These are phyloP conservation scores for Euptelea pleiosperma DNA, from an alignment of 164 flowering plant species.

Conservation along the genomic window DNA sequence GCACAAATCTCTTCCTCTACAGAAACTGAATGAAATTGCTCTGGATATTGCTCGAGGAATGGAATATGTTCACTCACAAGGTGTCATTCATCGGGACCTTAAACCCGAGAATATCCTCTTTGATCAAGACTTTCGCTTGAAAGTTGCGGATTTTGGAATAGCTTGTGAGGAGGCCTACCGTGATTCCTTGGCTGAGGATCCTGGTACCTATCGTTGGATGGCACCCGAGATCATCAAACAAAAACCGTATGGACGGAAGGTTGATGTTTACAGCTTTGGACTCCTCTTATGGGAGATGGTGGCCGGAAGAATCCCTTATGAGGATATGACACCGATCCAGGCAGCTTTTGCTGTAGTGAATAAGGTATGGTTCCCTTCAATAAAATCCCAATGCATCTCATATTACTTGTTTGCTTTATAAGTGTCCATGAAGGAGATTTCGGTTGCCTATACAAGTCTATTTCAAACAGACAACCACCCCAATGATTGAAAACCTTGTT, in stretches of 20 bases:
- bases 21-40: slow-evolving; percentile 53
- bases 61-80: slow-evolving; percentile 87
- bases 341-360: slow-evolving; percentile 91
- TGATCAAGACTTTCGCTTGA: slow-evolving; percentile 52
- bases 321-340: slow-evolving; percentile 80
- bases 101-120: slow-evolving; percentile 84
- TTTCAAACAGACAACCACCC: too few relatives aligned
- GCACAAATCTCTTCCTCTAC: slow-evolving; percentile 48
- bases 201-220: slow-evolving; percentile 99
- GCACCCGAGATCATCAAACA: slow-evolving; percentile 93
- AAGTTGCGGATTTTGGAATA: slow-evolving; percentile 90
- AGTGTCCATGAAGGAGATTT: too few relatives aligned
- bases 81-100: slow-evolving; percentile 84
- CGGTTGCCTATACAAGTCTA: not conserved
- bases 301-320: slow-evolving; percentile 76
- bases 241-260: slow-evolving; percentile 66
- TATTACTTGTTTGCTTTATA: too few relatives aligned
- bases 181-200: slow-evolving; percentile 72
- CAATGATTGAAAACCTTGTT: not conserved
- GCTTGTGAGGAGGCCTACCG: slow-evolving; percentile 77
- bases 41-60: slow-evolving; percentile 84
- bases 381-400: too few relatives aligned
- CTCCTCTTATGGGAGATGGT: slow-evolving; percentile 88
- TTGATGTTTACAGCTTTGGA: slow-evolving; percentile 89
- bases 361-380: slow-evolving; percentile 43